Evolutionary conservation across 108 stramenopile genomes (phyloP), one percentile per base, ranked within the genome.

Genomic region (Cyclotella cryptica): DNA sequence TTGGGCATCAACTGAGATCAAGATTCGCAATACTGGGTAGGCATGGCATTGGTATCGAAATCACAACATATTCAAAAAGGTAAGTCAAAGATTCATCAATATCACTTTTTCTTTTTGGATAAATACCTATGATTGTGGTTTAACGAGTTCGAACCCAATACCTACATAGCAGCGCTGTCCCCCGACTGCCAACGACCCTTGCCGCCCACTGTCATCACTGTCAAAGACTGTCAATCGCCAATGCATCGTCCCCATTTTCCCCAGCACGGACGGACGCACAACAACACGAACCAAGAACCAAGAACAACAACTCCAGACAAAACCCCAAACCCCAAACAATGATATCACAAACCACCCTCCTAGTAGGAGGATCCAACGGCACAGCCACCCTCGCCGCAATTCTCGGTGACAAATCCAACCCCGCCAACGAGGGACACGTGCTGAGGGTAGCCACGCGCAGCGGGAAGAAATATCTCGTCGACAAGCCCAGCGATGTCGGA

Each of bases 281-380:
- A 13, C 44, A 45, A 45, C 44, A 13, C 44, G 44, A 12, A 45
- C 11, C 44, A 45, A 45, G 44, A 45, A 45, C 11, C 44, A 45
- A 45, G 11, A 45, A 45, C 44, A 45, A 45, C 9, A 13, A 45
- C 44, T 9, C 9, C 44, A 45, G 11, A 9, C 44, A 45, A 45
- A 13, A 54, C 7, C 53, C 59, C n/a, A n/a, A 61, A 61, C 29
- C 4, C 8, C 24, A 19, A 61, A 8, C 27, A 61, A 64, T 24
- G 41, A 64, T 8, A 24, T 10, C 63, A 43, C 83, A 84, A 66
- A 84, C 83, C 22, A 84, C 83, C 69, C 79, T 84, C 79, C 74
- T 84, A n/a, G 60, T 84, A 30, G 83, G 83, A 55, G 83, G 83
- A 19, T 84, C 83, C 62, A 84, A 84, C 83, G 83, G 83, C 74